phyloP scores from a whole-genome alignment of 2,329 filamentous ascomycete genomes.

The Coniochaeta pulveracea region DNA sequence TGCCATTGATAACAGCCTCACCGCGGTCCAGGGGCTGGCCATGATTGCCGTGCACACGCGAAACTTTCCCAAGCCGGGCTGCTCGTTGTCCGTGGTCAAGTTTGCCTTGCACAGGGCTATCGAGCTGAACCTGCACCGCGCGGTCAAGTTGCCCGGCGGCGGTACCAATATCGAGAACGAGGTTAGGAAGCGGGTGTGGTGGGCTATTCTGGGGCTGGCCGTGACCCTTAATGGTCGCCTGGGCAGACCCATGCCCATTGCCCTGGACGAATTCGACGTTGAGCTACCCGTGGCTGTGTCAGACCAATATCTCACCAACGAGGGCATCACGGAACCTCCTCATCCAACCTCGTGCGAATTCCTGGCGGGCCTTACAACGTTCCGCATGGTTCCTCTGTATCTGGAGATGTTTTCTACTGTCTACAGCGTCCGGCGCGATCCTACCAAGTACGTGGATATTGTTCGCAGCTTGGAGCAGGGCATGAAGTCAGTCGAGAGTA shows the following conservation, averaged over 20 bases:
- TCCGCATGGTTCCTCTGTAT: conserved; percentile 54
- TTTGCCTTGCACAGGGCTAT: conserved; percentile 57
- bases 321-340: conserved; percentile 43
- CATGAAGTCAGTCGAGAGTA: conserved; percentile 42
- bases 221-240: conserved; percentile 64
- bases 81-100: conserved; percentile 57
- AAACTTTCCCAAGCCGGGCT: conserved; percentile 68
- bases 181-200: conserved; percentile 69
- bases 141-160: conserved; percentile 38
- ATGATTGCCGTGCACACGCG: conserved; percentile 64
- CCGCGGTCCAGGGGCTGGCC: conserved; percentile 61
- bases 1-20: conserved; percentile 45
- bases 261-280: conserved; percentile 65
- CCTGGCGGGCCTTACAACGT: conserved; percentile 52
- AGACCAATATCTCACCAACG: conserved; percentile 58
- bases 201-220: conserved; percentile 55
- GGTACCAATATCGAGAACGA: conserved; percentile 55
- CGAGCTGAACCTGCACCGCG: conserved; percentile 65
- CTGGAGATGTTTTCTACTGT: conserved; percentile 67
- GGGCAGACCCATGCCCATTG: conserved; percentile 65
- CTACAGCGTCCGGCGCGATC: conserved; percentile 57
- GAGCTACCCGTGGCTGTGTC: conserved; percentile 62
- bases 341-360: conserved; percentile 52
- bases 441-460: conserved; percentile 50
- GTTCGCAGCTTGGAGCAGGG: conserved; percentile 55